Conservation (phyloP, 257 asterid genomes). For the Nicotiana tomentosiformis region DNA sequence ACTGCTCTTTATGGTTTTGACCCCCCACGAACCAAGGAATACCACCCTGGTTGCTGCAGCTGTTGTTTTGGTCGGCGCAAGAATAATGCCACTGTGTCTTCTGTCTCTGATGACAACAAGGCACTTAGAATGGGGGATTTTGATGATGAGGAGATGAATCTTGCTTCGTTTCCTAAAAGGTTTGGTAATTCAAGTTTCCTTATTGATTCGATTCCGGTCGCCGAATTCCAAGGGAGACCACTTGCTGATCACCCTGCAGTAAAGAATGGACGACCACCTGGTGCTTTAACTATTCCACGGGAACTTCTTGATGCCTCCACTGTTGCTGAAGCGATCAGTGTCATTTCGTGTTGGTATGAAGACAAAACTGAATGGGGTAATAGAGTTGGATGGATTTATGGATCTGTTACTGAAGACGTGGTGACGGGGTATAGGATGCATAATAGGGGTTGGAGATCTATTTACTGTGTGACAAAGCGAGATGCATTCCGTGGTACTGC, state of each 20-base stretch:
- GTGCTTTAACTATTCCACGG: conserved; percentile 64
- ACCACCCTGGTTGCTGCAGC: conserved; percentile 62
- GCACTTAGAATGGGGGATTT: conserved; percentile 67
- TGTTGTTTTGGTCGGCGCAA: conserved; percentile 49
- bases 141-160: conserved; percentile 66
- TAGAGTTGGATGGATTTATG: conserved; percentile 90
- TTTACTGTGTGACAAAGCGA: conserved; percentile 75
- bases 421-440: conserved; percentile 92
- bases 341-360: conserved; percentile 85
- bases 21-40: conserved; percentile 70
- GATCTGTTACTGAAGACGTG: conserved; percentile 82
- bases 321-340: conserved; percentile 90
- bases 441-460: conserved; percentile 83
- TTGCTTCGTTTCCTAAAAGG: conserved; percentile 63
- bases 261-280: conserved; percentile 77
- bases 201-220: conserved; percentile 75
- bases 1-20: conserved; percentile 83
- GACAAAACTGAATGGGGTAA: conserved; percentile 93
- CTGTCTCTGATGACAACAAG: conserved; percentile 54
- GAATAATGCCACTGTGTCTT: conserved; percentile 27
- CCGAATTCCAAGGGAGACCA: conserved; percentile 81
- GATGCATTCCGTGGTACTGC: conserved; percentile 94
- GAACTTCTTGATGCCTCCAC: conserved; percentile 80
- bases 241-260: conserved; percentile 86
- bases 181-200: conserved; percentile 77